Percentiles rank a stretch among this genome's conserved stretches.
These are phyloP conservation scores for Aschersonia sp. DNA, from an alignment of 2,329 filamentous ascomycete species.

Conservation along the genomic window DNA sequence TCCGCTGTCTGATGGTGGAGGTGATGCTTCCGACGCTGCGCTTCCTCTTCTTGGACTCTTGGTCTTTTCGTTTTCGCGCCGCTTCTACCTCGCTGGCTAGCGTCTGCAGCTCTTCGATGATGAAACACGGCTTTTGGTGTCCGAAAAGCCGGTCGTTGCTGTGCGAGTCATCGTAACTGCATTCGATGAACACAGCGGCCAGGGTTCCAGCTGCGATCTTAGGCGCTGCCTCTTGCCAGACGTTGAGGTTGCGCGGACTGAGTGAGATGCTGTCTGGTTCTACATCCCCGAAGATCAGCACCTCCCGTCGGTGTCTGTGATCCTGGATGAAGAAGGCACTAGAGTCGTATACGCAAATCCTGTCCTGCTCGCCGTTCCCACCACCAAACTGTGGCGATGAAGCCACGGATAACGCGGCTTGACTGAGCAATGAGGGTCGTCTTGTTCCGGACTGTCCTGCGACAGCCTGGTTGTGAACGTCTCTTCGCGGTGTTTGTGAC, in stretches of 20 bases:
- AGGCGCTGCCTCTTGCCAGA: constrained; percentile 82
- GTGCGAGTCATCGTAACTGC: constrained; percentile 76
- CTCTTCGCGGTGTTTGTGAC: constrained; percentile 13
- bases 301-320: constrained; percentile 52
- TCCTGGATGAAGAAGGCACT: constrained; percentile 90
- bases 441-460: constrained; percentile 2
- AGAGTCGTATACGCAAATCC: constrained; percentile 64
- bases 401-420: constrained; percentile 12
- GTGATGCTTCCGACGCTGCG: constrained; percentile 21
- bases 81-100: constrained; percentile 60
- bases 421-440: constrained; percentile 16
- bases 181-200: constrained; percentile 84
- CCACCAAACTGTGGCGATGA: constrained; percentile 10
- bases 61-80: constrained; percentile 20
- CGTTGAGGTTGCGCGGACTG: constrained; percentile 61
- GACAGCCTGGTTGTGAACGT: constrained; percentile 10
- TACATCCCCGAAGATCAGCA: constrained; percentile 90
- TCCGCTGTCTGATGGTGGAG: not conserved
- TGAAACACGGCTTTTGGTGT: constrained; percentile 70
- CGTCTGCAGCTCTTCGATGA: constrained; percentile 62
- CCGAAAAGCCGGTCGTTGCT: constrained; percentile 70
- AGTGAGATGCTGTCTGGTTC: constrained; percentile 81
- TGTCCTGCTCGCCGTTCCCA: constrained; percentile 25
- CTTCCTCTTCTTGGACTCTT: constrained; percentile 48
- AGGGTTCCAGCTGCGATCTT: constrained; percentile 64